These are phyloP conservation scores for Populus trichocarpa DNA, from an alignment of 441 rosid species.

Conservation along the genomic window DNA sequence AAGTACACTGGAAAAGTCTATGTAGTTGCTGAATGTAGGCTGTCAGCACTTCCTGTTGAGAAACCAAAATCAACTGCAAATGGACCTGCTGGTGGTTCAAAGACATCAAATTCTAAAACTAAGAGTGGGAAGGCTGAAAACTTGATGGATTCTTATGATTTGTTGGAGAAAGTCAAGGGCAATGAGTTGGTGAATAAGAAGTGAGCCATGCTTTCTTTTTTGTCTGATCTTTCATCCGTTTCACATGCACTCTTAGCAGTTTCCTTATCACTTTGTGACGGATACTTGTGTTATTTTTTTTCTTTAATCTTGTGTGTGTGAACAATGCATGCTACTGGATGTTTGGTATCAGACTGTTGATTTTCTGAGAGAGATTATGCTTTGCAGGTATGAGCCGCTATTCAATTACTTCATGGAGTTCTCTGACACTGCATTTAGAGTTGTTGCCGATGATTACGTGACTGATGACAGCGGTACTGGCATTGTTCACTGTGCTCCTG, in stretches of 20 bases:
- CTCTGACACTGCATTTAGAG: conserved; percentile 72
- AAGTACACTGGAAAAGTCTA: conserved; percentile 67
- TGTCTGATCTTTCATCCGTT: conserved; percentile 8
- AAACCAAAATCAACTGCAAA: conserved; percentile 62
- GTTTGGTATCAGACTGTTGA: conserved; percentile 3
- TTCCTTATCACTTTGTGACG: not conserved
- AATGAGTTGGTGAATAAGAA: conserved; percentile 73
- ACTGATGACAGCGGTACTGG: conserved; percentile 98
- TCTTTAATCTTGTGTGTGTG: not conserved
- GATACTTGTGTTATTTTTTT: not conserved
- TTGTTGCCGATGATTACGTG: conserved; percentile 91
- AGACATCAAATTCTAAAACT: conserved; percentile 44
- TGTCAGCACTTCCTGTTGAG: conserved; percentile 72
- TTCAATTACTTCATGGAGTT: conserved; percentile 80
- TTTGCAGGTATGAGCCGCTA: conserved; percentile 76
- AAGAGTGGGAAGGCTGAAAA: conserved; percentile 66
- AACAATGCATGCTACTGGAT: not conserved
- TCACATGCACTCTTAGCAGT: not conserved
- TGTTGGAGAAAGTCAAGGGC: conserved; percentile 65
- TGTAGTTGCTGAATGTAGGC: conserved; percentile 82
- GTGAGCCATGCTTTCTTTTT: conserved; percentile 39
- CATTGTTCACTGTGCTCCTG: conserved; percentile 97
- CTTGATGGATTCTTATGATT: conserved; percentile 51
- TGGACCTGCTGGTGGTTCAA: conserved; percentile 52
- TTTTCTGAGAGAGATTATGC: conserved; percentile 13